Conservation (phyloP, 1,284 basidiomycete species). For the Tremellales sp. region DNA sequence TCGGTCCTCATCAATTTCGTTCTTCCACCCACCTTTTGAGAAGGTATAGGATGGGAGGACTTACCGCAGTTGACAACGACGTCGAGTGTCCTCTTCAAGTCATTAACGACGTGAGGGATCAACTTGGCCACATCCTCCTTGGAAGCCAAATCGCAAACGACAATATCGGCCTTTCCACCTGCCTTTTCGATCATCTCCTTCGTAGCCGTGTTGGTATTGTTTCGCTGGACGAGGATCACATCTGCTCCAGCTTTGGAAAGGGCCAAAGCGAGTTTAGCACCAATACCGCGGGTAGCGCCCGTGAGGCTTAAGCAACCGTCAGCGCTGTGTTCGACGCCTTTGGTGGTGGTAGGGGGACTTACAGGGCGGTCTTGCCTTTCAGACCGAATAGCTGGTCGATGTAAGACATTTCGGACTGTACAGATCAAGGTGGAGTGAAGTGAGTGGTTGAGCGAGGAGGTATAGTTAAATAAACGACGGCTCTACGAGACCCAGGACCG, state of each 20-base stretch:
- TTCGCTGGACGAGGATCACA: slow-evolving; percentile 71
- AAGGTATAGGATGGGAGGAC: slow-evolving; percentile 3
- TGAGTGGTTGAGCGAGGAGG: neutral
- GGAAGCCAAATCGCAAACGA: slow-evolving; percentile 73
- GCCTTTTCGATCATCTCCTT: slow-evolving; percentile 55
- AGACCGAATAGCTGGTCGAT: slow-evolving; percentile 50
- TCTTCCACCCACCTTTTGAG: neutral
- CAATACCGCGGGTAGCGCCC: slow-evolving; percentile 48
- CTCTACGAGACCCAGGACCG: neutral
- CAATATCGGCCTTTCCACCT: slow-evolving; percentile 53
- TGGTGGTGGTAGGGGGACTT: slow-evolving; percentile 28
- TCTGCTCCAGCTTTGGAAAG: slow-evolving; percentile 64
- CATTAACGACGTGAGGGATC: slow-evolving; percentile 53
- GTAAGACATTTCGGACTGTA: slow-evolving; percentile 38
- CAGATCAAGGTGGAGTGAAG: neutral
- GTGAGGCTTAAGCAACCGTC: slow-evolving; percentile 48
- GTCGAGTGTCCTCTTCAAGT: slow-evolving; percentile 58
- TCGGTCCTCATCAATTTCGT: neutral
- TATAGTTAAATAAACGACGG: neutral
- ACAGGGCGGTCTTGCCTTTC: slow-evolving; percentile 50
- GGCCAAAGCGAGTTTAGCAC: slow-evolving; percentile 48
- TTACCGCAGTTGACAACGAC: slow-evolving; percentile 84
- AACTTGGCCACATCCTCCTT: slow-evolving; percentile 61
- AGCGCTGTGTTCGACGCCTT: slow-evolving; percentile 15
- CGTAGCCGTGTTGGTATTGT: slow-evolving; percentile 57